A percentile compares a stretch with the other conserved stretches of the same genome.
Evolutionary conservation across 2,329 filamentous ascomycete species (phyloP).

Genomic region (Fusarium graminum): DNA sequence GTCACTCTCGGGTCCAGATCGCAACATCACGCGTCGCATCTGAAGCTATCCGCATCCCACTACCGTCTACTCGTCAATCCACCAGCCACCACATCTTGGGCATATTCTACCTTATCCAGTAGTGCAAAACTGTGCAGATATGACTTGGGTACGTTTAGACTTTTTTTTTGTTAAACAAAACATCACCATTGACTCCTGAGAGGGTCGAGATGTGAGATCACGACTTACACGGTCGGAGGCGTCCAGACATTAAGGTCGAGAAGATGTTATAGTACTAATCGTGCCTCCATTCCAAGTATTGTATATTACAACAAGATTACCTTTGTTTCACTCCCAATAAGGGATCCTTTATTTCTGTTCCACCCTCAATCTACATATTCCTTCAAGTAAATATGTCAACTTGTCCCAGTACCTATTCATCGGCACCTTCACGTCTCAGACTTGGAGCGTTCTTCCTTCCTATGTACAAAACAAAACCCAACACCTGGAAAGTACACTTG

Average conservation of each 20-base stretch:
- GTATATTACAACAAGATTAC: too few species aligned
- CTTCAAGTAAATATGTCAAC: neutral
- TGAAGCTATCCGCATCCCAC: conserved; percentile 54
- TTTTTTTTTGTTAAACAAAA: conserved; percentile 37
- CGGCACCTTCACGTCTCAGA: neutral
- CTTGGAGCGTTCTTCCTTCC: neutral
- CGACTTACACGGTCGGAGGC: conserved; percentile 50
- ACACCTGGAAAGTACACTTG: neutral
- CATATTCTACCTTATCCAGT: conserved; percentile 3
- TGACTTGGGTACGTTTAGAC: conserved; percentile 20
- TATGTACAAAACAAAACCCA: neutral
- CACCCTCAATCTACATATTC: too few species aligned
- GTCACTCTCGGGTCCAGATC: conserved; percentile 49
- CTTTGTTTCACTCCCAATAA: too few species aligned
- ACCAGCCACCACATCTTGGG: conserved; percentile 32
- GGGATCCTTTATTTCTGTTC: too few species aligned
- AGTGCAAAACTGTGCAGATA: neutral
- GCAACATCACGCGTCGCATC: conserved; percentile 42
- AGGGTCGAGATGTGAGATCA: conserved; percentile 31
- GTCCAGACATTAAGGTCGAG: conserved; percentile 30
- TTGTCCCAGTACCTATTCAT: neutral
- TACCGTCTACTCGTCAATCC: conserved; percentile 40
- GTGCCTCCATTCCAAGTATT: neutral
- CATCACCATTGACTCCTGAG: conserved; percentile 1
- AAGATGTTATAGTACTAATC: conserved; percentile 10